Evolutionary conservation across 306 rosid genomes (phyloP), one percentile per base, ranked within the genome.

Genomic region (Quercus parvula): DNA sequence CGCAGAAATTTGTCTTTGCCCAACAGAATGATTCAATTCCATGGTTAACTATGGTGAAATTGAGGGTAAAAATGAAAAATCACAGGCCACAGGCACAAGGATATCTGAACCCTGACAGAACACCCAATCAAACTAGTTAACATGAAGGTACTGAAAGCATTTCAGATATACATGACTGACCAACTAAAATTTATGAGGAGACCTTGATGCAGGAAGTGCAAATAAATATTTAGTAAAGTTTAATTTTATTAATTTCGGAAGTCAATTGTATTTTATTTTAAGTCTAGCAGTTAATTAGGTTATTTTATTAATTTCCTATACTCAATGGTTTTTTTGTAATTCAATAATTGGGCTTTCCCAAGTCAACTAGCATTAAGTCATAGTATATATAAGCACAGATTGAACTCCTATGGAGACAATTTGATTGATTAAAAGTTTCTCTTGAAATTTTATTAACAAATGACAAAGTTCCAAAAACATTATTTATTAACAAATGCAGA

Each of bases 51-150:
- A n/a, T 27, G 24, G 18, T 19, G 49, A 46, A 73, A 41, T 63
- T 56, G 56, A 71, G 28, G 46, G 27, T 33, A 58, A 22, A 14
- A 74, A 59, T 33, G 59, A 22, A n/a, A 74, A 59, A 54, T 49
- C 77, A 35, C 44, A 14, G 64, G 19, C 38, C 35, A 24, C 63
- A 19, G 46, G 14, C 14, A 74, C 54, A 55, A 58, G 22, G 58
- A 66, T 70, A 17, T 71, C 5, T 7, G 9, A 71, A 71, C n/a
- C 75, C 28, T 10, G 56, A 72, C 30, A 24, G 51, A 66, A 71
- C 13, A 35, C 54, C 58, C 64, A 4, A 61, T 54, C 8, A 81
- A 51, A 61, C 24, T 44, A 67, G 33, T 85, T 46, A 78, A 71
- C 35, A 57, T 15, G 74, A 51, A 6, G 35, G n/a, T n/a, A 35